phyloP scores from a whole-genome alignment of 176 grass and related monocot genomes.

The Elaeis guineensis region DNA sequence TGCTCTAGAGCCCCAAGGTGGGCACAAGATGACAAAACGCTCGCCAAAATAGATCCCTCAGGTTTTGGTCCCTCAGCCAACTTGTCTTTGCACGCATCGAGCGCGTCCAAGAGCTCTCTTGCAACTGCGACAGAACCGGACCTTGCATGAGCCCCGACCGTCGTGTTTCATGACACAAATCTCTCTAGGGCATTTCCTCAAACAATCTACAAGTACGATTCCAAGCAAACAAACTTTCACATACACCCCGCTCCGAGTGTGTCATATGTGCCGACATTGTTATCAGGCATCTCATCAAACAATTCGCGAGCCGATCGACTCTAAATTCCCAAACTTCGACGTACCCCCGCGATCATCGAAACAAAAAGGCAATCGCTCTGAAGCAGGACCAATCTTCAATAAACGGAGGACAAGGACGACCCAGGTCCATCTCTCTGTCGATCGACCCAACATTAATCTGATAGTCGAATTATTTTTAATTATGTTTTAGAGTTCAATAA shows the following conservation, averaged over 20 bases:
- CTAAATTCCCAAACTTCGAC: background rate
- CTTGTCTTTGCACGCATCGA: conserved; percentile 6
- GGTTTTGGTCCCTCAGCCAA: background rate
- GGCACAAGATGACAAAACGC: conserved; percentile 9
- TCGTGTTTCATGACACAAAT: conserved; percentile 15
- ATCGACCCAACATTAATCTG: no score
- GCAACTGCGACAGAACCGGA: background rate
- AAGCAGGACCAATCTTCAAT: no score
- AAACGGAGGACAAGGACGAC: no score
- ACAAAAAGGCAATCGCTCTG: no score
- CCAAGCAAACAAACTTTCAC: conserved; percentile 1
- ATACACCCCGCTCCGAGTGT: background rate
- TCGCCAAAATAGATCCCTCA: no score
- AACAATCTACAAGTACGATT: background rate
- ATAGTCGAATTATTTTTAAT: no score
- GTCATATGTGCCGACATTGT: conserved; percentile 14
- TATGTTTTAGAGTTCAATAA: no score
- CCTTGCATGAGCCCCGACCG: conserved; percentile 1
- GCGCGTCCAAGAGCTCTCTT: no score
- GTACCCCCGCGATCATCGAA: conserved; percentile 14
- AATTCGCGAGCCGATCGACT: background rate
- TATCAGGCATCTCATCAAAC: conserved; percentile 9
- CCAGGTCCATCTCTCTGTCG: no score
- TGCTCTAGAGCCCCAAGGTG: conserved; percentile 13
- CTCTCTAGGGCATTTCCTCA: conserved; percentile 12